Percentiles rank a stretch among this genome's conserved stretches.
phyloP scores from a whole-genome alignment of 768 basidiomycete genomes.

The Rhizopogon sp. region DNA sequence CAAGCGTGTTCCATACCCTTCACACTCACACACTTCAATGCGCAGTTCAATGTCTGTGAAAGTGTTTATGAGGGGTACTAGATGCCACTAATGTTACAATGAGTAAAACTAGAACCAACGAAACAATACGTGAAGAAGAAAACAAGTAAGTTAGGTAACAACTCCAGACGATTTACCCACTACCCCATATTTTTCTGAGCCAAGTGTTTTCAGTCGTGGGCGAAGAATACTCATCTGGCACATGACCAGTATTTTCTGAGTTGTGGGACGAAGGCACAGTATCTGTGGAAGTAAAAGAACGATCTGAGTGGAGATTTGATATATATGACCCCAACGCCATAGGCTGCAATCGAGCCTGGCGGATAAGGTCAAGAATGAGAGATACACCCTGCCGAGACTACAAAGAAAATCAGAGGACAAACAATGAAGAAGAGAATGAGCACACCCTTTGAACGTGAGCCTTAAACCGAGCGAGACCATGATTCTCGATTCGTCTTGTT shows the following conservation, averaged over 20 bases:
- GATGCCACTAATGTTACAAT: slow-evolving; percentile 28
- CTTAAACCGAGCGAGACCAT: slow-evolving; percentile 81
- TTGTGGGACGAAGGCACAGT: slow-evolving; percentile 10
- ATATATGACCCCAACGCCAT: slow-evolving; percentile 38
- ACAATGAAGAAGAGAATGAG: slow-evolving; percentile 6
- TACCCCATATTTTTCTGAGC: slow-evolving; percentile 22
- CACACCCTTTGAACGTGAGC: slow-evolving; percentile 79
- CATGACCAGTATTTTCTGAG: slow-evolving; percentile 9
- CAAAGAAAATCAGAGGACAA: slow-evolving; percentile 5
- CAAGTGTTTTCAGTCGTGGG: slow-evolving; percentile 13
- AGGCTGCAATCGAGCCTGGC: slow-evolving; percentile 66
- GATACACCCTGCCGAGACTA: slow-evolving; percentile 88
- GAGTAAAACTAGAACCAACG: slow-evolving; percentile 7
- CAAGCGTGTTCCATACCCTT: background rate
- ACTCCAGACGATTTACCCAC: slow-evolving; percentile 12
- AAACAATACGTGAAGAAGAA: slow-evolving; percentile 9
- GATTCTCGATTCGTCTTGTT: slow-evolving; percentile 81
- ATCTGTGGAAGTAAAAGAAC: slow-evolving; percentile 22
- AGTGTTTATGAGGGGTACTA: slow-evolving; percentile 17
- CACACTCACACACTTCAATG: slow-evolving; percentile 3
- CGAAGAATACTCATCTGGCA: slow-evolving; percentile 11
- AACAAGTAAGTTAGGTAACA: slow-evolving; percentile 13
- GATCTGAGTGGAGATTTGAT: slow-evolving; percentile 28
- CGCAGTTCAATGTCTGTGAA: slow-evolving; percentile 3
- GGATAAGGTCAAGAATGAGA: slow-evolving; percentile 71